Conservation (phyloP, 768 basidiomycete species). For the Strobilomyces dryophilus region DNA sequence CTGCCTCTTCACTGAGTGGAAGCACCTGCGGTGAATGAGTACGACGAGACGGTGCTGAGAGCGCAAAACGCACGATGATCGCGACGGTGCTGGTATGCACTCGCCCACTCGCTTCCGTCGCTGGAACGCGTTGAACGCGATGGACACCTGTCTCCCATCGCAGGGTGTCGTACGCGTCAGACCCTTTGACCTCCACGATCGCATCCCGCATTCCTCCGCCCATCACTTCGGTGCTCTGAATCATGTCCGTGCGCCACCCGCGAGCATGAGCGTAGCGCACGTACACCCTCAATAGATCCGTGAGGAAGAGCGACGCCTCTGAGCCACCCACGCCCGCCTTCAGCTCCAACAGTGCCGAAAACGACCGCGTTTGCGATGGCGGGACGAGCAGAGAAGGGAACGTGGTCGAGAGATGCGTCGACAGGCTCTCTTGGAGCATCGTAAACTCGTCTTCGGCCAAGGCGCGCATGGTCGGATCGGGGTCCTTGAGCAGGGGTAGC, state of each 20-base stretch:
- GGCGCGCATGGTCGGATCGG: slow-evolving; percentile 70
- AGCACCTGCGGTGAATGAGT: slow-evolving; percentile 54
- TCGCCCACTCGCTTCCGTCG: slow-evolving; percentile 82
- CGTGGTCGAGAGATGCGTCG: slow-evolving; percentile 30
- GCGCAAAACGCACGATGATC: slow-evolving; percentile 57
- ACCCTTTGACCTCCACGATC: slow-evolving; percentile 72
- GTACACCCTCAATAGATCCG: slow-evolving; percentile 81
- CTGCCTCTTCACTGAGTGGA: slow-evolving; percentile 69
- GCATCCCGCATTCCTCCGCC: slow-evolving; percentile 74
- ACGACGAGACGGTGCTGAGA: background rate
- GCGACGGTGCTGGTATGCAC: slow-evolving; percentile 92
- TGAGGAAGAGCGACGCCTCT: slow-evolving; percentile 80
- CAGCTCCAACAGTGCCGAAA: slow-evolving; percentile 83
- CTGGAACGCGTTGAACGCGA: slow-evolving; percentile 90
- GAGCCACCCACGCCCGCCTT: slow-evolving; percentile 92
- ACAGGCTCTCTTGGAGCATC: slow-evolving; percentile 36
- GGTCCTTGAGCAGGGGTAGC: slow-evolving; percentile 57
- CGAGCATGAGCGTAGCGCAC: slow-evolving; percentile 49
- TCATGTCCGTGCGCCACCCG: slow-evolving; percentile 60
- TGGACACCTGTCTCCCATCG: slow-evolving; percentile 96
- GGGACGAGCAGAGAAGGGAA: slow-evolving; percentile 77
- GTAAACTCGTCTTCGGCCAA: slow-evolving; percentile 68
- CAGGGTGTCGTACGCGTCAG: slow-evolving; percentile 73
- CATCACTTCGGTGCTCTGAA: slow-evolving; percentile 55
- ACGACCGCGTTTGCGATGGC: slow-evolving; percentile 54